Base-by-base conservation (phyloP, 805 yeast species). In the Yarrowia hollandica region DNA sequence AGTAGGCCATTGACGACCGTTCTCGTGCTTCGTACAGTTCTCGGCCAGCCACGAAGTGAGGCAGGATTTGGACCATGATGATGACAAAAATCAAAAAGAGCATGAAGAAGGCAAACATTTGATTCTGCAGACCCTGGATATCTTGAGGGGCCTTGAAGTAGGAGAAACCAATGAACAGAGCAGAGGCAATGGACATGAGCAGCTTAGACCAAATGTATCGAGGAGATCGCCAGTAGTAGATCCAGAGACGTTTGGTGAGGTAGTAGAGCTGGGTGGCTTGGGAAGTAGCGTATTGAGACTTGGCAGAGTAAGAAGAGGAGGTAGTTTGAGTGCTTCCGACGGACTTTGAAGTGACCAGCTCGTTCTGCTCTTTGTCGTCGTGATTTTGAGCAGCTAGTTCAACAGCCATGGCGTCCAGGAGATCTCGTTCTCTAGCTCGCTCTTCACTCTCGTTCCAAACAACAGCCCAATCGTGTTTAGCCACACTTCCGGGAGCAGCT, bases 41-140 rank as follows among this genome's bases (percentile, higher is more conserved):
- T 73, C 90, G 77, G 65, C 82, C 85, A 44, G 72, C 69, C 34
- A 79, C 80, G 65, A 77, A 86, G 66, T 80, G 75, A 18, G 88
- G 88, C 62, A 82, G 77, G 74, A 81, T 76, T 70, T 86, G 90
- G 66, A 83, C 81, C 50, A 80, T 71, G 75, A 84, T 72, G 35
- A 84, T 79, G 62, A 77, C 72, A 65, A 83, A 77, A 48, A 79
- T 74, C 65, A 81, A 77, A 38, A 81, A 68, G 65, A 83, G 79
- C 90, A 86, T 85, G 74, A 88, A 88, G 46, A 85, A 68, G 3
- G 90, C 77, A 66, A 86, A 81, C 90, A 87, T 83, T 74, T 86
- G 94, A 72, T 88, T 88, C 71, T 90, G 96, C 65, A 88, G 70
- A 67, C 89, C 86, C 71, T 83, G 89, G 46, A 77, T 68, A 12